Percentiles rank a stretch among this genome's conserved stretches.
phyloP scores from a whole-genome alignment of 805 yeast species.

The Ogataea henricii region DNA sequence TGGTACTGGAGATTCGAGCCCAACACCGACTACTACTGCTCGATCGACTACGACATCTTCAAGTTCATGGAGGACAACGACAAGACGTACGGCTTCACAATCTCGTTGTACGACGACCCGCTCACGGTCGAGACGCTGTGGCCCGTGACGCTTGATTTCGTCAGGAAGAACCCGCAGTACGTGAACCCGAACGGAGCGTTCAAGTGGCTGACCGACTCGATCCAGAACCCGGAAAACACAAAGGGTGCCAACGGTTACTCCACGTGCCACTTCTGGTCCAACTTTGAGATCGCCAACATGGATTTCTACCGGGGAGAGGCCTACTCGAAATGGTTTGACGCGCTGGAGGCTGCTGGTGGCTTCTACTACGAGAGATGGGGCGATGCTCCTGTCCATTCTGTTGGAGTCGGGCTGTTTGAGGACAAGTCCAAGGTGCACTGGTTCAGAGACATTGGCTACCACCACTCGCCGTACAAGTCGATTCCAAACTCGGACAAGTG shows the following conservation, averaged over 20 bases:
- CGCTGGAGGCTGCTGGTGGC: slow-evolving; percentile 73
- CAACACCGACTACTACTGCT: slow-evolving; percentile 64
- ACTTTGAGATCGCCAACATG: slow-evolving; percentile 83
- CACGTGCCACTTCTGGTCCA: slow-evolving; percentile 85
- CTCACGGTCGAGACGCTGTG: slow-evolving; percentile 65
- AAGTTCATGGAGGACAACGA: slow-evolving; percentile 68
- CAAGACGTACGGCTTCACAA: slow-evolving; percentile 75
- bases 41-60: slow-evolving; percentile 74
- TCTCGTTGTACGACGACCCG: slow-evolving; percentile 71
- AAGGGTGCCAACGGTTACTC: slow-evolving; percentile 47
- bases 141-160: slow-evolving; percentile 66
- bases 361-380: slow-evolving; percentile 94
- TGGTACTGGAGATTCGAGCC: slow-evolving; percentile 89
- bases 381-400: slow-evolving; percentile 86
- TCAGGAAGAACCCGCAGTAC: slow-evolving; percentile 60
- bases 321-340: slow-evolving; percentile 65
- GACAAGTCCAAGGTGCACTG: slow-evolving; percentile 75
- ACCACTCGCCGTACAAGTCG: slow-evolving; percentile 71
- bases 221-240: slow-evolving; percentile 50
- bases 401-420: slow-evolving; percentile 73
- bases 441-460: slow-evolving; percentile 84
- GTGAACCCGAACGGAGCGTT: slow-evolving; percentile 59
- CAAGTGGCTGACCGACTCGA: slow-evolving; percentile 54
- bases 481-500: slow-evolving; percentile 72
- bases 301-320: slow-evolving; percentile 76